phyloP scores from a whole-genome alignment of 2,329 filamentous ascomycete genomes.

The Dichotomopilus funicola region DNA sequence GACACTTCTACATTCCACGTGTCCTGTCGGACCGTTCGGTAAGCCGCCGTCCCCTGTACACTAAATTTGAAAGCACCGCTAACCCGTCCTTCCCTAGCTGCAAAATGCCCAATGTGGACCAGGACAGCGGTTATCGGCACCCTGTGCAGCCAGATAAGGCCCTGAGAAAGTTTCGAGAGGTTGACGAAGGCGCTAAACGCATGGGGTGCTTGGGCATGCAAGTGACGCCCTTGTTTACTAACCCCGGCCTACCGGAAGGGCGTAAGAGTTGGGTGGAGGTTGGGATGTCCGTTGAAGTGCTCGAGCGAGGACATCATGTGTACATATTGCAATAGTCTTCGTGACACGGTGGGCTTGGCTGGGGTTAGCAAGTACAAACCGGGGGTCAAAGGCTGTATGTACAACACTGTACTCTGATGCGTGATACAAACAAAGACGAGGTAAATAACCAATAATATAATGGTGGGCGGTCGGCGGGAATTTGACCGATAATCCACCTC shows the following conservation, averaged over 20 bases:
- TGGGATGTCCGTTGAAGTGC: conserved; percentile 49
- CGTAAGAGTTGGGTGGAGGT: conserved; percentile 45
- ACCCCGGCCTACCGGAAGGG: conserved; percentile 22
- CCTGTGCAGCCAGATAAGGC: conserved; percentile 50
- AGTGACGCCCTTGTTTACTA: conserved; percentile 49
- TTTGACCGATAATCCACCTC: no score
- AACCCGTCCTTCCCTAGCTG: conserved; percentile 37
- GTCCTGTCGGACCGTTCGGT: conserved; percentile 60
- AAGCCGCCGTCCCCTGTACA: conserved; percentile 19
- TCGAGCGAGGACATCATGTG: conserved; percentile 40
- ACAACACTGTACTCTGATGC: no score
- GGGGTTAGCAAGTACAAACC: background rate
- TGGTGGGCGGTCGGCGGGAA: no score
- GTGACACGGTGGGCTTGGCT: background rate
- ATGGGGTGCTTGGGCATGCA: conserved; percentile 60
- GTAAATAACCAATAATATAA: no score
- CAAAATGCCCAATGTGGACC: conserved; percentile 65
- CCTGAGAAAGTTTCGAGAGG: conserved; percentile 50
- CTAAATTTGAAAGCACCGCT: no score
- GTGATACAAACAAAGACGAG: no score
- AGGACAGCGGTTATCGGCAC: conserved; percentile 50
- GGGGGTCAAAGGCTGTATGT: background rate
- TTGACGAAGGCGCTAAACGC: conserved; percentile 53
- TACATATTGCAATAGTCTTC: conserved; percentile 33
- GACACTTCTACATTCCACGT: conserved; percentile 43